phyloP scores from a whole-genome alignment of 78 protist species.

The Dictyostelium capitatum region DNA sequence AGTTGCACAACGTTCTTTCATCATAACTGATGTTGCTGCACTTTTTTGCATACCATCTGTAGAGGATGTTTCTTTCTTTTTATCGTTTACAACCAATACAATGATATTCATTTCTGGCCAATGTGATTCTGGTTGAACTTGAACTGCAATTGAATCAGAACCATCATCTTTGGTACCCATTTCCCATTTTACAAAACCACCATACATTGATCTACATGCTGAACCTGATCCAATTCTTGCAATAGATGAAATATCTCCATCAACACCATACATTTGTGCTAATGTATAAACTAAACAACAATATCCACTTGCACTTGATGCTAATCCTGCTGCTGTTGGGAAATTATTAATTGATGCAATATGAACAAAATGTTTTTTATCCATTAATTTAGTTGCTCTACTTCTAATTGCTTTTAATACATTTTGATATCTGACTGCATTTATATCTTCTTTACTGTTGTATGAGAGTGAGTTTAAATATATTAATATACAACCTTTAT shows the following conservation, averaged over 20 bases:
- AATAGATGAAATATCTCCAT: conserved; percentile 83
- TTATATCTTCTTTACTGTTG: conserved; percentile 75
- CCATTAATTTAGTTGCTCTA: conserved; percentile 65
- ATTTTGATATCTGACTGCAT: conserved; percentile 69
- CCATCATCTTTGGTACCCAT: conserved; percentile 91
- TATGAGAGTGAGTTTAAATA: too few relatives aligned
- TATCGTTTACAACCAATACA: conserved; percentile 92
- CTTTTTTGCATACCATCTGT: conserved; percentile 97
- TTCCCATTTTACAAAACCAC: conserved; percentile 99
- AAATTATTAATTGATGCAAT: conserved; percentile 95
- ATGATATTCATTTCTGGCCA: conserved; percentile 96
- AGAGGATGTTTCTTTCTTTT: conserved; percentile 93
- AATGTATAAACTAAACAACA: conserved; percentile 90
- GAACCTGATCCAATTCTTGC: conserved; percentile 98
- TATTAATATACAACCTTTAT: not conserved
- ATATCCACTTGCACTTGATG: conserved; percentile 98
- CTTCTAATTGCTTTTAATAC: conserved; percentile 73
- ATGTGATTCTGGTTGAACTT: conserved; percentile 86
- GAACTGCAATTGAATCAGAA: conserved; percentile 30
- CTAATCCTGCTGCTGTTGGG: conserved; percentile 99
- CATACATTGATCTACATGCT: conserved; percentile 97
- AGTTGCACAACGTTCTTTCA: conserved; percentile 79
- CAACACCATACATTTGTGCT: conserved; percentile 74
- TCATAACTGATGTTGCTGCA: conserved; percentile 87
- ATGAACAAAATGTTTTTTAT: conserved; percentile 76